Evolutionary conservation across 192 early-diverging fungal genomes (phyloP).

Genomic region (Backusella parvicylindrica): DNA sequence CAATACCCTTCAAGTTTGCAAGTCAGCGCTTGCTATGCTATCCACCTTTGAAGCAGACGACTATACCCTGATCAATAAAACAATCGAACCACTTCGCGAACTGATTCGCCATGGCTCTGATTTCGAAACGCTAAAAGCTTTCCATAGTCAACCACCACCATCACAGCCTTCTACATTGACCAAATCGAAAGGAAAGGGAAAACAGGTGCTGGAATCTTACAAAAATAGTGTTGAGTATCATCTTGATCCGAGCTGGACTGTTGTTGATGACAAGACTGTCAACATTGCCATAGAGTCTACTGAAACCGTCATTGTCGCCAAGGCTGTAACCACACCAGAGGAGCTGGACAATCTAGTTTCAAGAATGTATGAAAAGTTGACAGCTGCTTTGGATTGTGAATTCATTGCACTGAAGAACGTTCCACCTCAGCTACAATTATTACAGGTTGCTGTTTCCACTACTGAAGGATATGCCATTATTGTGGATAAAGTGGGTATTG

Average conservation of each 20-base stretch:
- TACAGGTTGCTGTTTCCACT: slow-evolving; percentile 25
- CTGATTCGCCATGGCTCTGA: not conserved
- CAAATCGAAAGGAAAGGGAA: not conserved
- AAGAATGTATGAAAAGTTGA: not conserved
- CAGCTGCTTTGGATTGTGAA: slow-evolving; percentile 28
- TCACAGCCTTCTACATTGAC: not conserved
- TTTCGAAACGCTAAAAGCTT: not conserved
- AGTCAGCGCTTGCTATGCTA: not conserved
- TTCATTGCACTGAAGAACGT: slow-evolving; percentile 22
- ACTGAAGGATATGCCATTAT: slow-evolving; percentile 24
- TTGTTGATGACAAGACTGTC: not conserved
- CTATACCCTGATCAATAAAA: not conserved
- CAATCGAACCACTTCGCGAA: not conserved
- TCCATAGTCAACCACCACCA: not conserved
- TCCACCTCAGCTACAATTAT: slow-evolving; percentile 20
- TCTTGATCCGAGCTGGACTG: not conserved
- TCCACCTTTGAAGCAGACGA: not conserved
- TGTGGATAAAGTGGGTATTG: slow-evolving; percentile 5
- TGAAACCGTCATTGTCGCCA: not conserved
- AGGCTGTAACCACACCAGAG: not conserved
- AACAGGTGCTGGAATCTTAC: not conserved
- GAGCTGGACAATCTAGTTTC: not conserved
- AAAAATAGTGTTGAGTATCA: not conserved
- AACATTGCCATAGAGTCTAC: not conserved
- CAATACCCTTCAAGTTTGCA: not conserved